Conservation (phyloP, 805 yeast species). For the Spathaspora arborariae region DNA sequence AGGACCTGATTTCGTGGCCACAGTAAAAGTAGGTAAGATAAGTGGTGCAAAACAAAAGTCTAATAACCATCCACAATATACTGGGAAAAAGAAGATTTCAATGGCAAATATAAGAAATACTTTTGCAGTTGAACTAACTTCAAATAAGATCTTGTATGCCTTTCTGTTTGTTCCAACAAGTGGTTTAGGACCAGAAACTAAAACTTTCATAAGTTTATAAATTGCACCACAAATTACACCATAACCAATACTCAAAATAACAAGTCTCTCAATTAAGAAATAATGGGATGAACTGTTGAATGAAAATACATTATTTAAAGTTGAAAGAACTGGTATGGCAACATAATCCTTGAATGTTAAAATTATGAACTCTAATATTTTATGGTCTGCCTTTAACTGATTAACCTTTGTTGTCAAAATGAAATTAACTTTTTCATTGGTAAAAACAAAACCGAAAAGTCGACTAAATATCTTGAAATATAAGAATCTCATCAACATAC, state of each 20-base stretch:
- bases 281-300: slow-evolving; percentile 18
- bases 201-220: slow-evolving; percentile 25
- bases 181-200: slow-evolving; percentile 37
- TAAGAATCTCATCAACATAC: slow-evolving; percentile 7
- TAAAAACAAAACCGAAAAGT: background rate
- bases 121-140: slow-evolving; percentile 59
- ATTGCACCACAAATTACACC: slow-evolving; percentile 19
- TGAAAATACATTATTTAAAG: slow-evolving; percentile 16
- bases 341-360: slow-evolving; percentile 12
- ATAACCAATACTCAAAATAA: slow-evolving; percentile 35
- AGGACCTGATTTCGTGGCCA: slow-evolving; percentile 1
- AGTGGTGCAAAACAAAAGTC: slow-evolving; percentile 68
- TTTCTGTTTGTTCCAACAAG: slow-evolving; percentile 48
- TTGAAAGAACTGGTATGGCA: slow-evolving; percentile 15
- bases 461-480: background rate
- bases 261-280: slow-evolving; percentile 32
- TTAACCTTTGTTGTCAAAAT: background rate
- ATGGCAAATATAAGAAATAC: slow-evolving; percentile 71
- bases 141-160: slow-evolving; percentile 50
- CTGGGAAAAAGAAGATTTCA: slow-evolving; percentile 83
- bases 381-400: slow-evolving; percentile 8
- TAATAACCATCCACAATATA: slow-evolving; percentile 76
- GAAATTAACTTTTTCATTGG: background rate
- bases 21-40: slow-evolving; percentile 19
- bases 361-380: slow-evolving; percentile 11